These are phyloP conservation scores for Selaginella moellendorffii DNA, from an alignment of 75 land plant species.

Conservation along the genomic window DNA sequence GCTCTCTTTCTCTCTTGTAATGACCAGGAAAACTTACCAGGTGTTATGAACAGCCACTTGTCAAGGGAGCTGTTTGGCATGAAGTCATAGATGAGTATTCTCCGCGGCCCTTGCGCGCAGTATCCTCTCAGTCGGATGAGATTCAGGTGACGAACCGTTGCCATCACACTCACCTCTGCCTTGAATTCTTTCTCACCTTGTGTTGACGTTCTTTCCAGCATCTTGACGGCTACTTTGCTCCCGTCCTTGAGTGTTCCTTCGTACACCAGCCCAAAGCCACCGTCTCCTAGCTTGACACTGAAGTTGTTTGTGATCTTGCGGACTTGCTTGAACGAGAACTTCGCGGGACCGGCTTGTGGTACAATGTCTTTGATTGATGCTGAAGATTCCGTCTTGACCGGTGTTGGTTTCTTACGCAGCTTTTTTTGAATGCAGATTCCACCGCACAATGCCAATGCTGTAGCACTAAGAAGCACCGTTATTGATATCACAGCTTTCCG, in stretches of 20 bases:
- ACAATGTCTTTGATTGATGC: not conserved
- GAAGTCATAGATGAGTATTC: conserved; percentile 3
- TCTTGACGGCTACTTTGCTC: not conserved
- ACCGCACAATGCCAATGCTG: not conserved
- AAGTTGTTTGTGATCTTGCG: not conserved
- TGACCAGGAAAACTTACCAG: not conserved
- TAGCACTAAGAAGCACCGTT: not conserved
- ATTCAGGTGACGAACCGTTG: not conserved
- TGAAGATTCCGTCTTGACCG: not conserved
- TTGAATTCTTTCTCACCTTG: conserved; percentile 6
- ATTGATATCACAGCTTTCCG: not conserved
- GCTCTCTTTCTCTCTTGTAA: too few relatives aligned
- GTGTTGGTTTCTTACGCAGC: not conserved
- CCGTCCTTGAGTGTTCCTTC: not conserved
- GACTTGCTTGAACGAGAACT: not conserved
- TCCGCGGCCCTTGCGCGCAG: conserved; percentile 4
- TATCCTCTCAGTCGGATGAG: not conserved
- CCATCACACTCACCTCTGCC: not conserved
- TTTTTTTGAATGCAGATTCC: not conserved
- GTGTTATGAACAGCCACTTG: conserved; percentile 1
- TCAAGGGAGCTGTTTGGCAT: conserved; percentile 8
- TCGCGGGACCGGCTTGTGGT: not conserved
- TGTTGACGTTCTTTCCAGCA: not conserved
- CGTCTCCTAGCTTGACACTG: not conserved
- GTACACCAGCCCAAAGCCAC: not conserved